Percentiles rank a stretch among this genome's conserved stretches.
phyloP scores from a whole-genome alignment of 2,329 filamentous ascomycete species.

The Xylariaceae sp. region DNA sequence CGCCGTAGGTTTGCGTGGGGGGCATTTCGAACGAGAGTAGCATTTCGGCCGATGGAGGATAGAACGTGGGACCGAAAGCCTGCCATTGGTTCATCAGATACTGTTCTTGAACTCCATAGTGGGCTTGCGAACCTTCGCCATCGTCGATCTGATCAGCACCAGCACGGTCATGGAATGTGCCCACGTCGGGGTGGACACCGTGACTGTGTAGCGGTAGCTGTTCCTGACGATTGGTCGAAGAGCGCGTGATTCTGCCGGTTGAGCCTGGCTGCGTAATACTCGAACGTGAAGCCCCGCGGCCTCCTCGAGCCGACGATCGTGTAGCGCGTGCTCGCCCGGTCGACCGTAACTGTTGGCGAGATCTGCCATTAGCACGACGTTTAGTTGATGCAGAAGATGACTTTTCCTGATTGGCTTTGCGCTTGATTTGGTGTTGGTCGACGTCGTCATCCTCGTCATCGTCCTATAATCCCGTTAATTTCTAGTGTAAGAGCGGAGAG shows the following conservation, averaged over 20 bases:
- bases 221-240: conserved; percentile 18
- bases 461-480: conserved; percentile 22
- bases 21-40: not conserved
- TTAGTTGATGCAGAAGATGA: conserved; percentile 13
- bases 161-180: conserved; percentile 16
- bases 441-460: conserved; percentile 19
- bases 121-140: conserved; percentile 26
- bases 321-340: conserved; percentile 13
- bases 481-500: not conserved
- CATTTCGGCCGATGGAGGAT: conserved; percentile 11
- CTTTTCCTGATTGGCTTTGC: conserved; percentile 12
- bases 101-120: conserved; percentile 12
- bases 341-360: conserved; percentile 11
- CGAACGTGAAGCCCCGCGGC: conserved; percentile 1
- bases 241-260: conserved; percentile 17
- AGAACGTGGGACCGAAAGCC: conserved; percentile 20
- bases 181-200: conserved; percentile 20
- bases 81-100: conserved; percentile 16
- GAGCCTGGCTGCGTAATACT: conserved; percentile 7
- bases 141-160: conserved; percentile 12
- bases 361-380: conserved; percentile 7
- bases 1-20: conserved; percentile 14
- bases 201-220: conserved; percentile 24
- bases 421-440: conserved; percentile 9
- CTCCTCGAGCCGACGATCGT: conserved; percentile 11